These are phyloP conservation scores for Penicillium riverlandense DNA, from an alignment of 495 filamentous ascomycete species.

Conservation along the genomic window DNA sequence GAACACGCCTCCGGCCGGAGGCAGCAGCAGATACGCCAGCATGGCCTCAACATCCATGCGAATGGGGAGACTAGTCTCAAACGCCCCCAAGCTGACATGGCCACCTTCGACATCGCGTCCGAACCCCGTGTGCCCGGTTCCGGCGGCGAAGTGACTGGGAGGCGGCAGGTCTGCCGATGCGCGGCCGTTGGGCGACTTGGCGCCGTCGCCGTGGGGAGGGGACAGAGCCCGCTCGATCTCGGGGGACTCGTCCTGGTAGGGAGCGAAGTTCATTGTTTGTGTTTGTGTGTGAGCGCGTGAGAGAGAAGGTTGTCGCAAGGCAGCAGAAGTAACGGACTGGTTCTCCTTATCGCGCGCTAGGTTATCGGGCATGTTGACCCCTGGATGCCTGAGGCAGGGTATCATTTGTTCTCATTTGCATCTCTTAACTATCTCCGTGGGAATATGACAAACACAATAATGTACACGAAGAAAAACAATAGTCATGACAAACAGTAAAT, in stretches of 20 bases:
- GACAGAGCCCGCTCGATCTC: slow-evolving; percentile 69
- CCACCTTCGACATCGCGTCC: slow-evolving; percentile 34
- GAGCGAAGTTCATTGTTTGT: slow-evolving; percentile 79
- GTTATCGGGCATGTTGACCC: too few relatives aligned
- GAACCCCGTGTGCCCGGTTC: slow-evolving; percentile 27
- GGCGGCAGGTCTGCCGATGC: slow-evolving; percentile 33
- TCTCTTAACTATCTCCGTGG: neutral
- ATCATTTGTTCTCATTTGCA: neutral
- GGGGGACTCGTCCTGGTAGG: slow-evolving; percentile 84
- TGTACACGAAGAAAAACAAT: neutral
- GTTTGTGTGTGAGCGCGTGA: neutral
- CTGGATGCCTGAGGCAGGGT: too few relatives aligned
- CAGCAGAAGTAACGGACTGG: neutral
- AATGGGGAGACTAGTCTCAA: slow-evolving; percentile 73
- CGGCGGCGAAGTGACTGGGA: slow-evolving; percentile 33
- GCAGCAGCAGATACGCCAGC: slow-evolving; percentile 80
- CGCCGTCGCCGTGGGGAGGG: slow-evolving; percentile 45
- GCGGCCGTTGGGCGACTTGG: slow-evolving; percentile 42
- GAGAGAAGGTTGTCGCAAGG: neutral
- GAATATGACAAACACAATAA: neutral
- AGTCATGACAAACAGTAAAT: neutral
- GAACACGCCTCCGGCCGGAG: slow-evolving; percentile 80
- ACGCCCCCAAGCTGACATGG: slow-evolving; percentile 67
- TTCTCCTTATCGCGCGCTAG: neutral
- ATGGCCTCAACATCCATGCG: slow-evolving; percentile 83